Evolutionary conservation across 2,329 filamentous ascomycete genomes (phyloP).

Genomic region (Fusarium stilboides): DNA sequence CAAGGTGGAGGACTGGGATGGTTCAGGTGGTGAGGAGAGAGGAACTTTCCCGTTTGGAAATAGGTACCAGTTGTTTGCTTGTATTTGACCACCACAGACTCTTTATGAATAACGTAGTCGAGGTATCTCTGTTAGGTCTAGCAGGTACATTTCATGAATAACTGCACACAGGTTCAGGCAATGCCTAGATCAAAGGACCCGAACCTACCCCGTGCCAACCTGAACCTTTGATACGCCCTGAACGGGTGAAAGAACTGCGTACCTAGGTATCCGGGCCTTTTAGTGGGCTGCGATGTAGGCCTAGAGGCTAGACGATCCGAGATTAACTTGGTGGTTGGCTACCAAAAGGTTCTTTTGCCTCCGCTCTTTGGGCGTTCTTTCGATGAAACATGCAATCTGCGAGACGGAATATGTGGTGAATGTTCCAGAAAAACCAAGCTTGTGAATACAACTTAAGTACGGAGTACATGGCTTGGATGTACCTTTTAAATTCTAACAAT

Average conservation of each 20-base stretch:
- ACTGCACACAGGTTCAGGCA: slow-evolving; percentile 5
- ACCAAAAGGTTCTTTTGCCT: slow-evolving; percentile 31
- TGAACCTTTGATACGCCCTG: slow-evolving; percentile 17
- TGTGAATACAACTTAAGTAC: slow-evolving; percentile 8
- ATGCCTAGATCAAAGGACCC: slow-evolving; percentile 11
- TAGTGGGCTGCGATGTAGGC: slow-evolving; percentile 27
- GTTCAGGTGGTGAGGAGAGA: slow-evolving; percentile 18
- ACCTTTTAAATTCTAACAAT: slow-evolving; percentile 12
- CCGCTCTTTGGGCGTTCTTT: slow-evolving; percentile 13
- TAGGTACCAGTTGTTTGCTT: slow-evolving; percentile 8
- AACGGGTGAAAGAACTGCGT: too few species aligned
- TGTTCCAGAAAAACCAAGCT: slow-evolving; percentile 19
- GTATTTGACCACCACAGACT: background rate
- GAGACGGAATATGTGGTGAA: slow-evolving; percentile 1
- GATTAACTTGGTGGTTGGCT: slow-evolving; percentile 36
- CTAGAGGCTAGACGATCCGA: slow-evolving; percentile 25
- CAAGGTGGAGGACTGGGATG: slow-evolving; percentile 25
- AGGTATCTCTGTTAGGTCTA: slow-evolving; percentile 3
- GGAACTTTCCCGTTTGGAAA: slow-evolving; percentile 4
- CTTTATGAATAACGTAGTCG: background rate
- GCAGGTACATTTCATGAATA: background rate
- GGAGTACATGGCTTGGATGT: slow-evolving; percentile 11
- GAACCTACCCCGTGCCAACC: slow-evolving; percentile 4
- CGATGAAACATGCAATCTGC: slow-evolving; percentile 14
- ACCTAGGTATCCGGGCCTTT: slow-evolving; percentile 24